A percentile compares a stretch with the other conserved stretches of the same genome.
These are phyloP conservation scores for Backusella mclennaniae DNA, from an alignment of 192 early-diverging fungal genomes.

Conservation along the genomic window DNA sequence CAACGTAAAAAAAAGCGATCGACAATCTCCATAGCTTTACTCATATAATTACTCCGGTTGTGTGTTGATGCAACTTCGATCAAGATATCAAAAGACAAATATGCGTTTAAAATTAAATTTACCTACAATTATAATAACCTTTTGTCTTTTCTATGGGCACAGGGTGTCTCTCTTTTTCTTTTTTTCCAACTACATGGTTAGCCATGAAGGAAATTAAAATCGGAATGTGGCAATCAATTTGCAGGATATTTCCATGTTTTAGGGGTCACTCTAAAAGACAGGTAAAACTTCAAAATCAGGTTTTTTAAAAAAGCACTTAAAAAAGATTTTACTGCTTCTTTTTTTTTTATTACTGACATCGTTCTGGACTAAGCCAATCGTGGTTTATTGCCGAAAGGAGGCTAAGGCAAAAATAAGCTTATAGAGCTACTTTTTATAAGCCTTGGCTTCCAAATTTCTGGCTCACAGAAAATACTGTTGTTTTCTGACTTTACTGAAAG, in stretches of 20 bases:
- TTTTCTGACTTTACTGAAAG: neutral
- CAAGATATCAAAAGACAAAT: neutral
- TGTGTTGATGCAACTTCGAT: neutral
- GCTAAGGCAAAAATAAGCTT: neutral
- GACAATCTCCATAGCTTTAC: neutral
- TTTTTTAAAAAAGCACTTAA: neutral
- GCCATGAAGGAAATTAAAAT: neutral
- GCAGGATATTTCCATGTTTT: neutral
- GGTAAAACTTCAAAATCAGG: neutral
- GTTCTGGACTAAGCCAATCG: neutral
- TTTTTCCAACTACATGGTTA: neutral
- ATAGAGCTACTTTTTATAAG: neutral
- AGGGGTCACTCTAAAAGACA: neutral
- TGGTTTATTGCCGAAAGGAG: neutral
- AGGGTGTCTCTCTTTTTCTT: neutral
- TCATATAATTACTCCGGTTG: neutral
- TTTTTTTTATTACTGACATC: neutral
- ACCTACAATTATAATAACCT: neutral
- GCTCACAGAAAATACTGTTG: neutral
- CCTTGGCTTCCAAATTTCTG: neutral
- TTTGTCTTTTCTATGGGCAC: neutral
- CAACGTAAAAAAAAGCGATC: neutral
- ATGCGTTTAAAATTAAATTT: neutral
- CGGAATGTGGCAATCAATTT: neutral
- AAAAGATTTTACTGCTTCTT: neutral